Base-by-base conservation (phyloP, 2,329 filamentous ascomycete species). In the Cryphonectria parasitica region DNA sequence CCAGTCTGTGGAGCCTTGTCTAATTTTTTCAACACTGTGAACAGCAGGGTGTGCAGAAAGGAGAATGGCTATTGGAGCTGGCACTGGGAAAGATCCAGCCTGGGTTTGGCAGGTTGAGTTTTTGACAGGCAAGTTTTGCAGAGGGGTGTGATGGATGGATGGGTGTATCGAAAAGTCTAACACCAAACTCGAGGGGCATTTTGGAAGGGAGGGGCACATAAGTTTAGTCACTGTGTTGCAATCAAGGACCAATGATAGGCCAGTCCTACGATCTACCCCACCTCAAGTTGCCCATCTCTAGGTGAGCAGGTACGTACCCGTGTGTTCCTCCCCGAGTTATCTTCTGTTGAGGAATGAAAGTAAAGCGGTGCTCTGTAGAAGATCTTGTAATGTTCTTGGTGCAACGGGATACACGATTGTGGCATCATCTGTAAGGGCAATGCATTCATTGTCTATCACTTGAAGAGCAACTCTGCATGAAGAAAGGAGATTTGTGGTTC, bases 161-260 rank as follows among this genome's bases (percentile, higher is more conserved):
- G 52, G 5, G 31, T 39, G 36, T 11, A 8, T 31, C 54, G 3
- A 58, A 34, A 58, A 58, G 28, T 34, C 25, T 1, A 31, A 8
- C 25, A 58, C 28, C n/a, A 54, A 54, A 25, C 22, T 45, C 15
- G 7, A 45, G 43, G 19, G 17, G 11, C 43, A 3, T 34, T 2
- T 19, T 56, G 25, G 52, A 56, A 13, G 52, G 19, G 43, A 22
- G 52, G 52, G 11, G 52, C 52, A 56, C 52, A 56, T 19, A 25
- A 13, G 11, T 49, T 45, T 22, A n/a, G 45, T 8, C 34, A 31
- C 54, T 31, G 54, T 58, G 54, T 58, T 58, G 54, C 54, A 58
- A 58, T 58, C 54, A 58, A 8, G 15, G 28, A 10, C 54, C 54
- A 58, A 58, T 58, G 54, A 58, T 58, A 58, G 54, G 54, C 25